These are phyloP conservation scores for Malbranchea zuffiana DNA, from an alignment of 2,329 filamentous ascomycete species.

Conservation along the genomic window DNA sequence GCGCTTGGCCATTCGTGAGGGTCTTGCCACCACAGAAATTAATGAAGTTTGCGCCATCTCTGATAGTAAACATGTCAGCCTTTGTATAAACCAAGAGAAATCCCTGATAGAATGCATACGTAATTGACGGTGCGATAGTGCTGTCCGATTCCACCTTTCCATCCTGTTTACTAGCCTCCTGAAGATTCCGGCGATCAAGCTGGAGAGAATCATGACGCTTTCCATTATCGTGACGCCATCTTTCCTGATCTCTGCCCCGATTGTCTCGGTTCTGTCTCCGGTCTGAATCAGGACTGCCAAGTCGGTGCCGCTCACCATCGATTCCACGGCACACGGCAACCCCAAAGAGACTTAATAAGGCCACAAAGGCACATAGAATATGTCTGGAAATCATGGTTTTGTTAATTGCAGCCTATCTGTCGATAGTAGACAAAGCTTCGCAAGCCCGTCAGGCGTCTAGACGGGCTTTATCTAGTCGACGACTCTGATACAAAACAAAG, in stretches of 20 bases:
- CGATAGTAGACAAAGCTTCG: too few species aligned
- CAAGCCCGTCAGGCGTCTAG: too few species aligned
- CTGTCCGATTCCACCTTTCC: slow-evolving; percentile 21
- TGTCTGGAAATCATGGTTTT: slow-evolving; percentile 8
- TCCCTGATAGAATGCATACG: slow-evolving; percentile 23
- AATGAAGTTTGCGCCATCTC: slow-evolving; percentile 47
- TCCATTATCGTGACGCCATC: slow-evolving; percentile 14
- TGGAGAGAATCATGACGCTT: slow-evolving; percentile 16
- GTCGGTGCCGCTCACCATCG: not conserved
- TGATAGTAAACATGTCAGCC: slow-evolving; percentile 19
- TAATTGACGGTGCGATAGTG: slow-evolving; percentile 38
- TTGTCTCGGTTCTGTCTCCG: slow-evolving; percentile 2
- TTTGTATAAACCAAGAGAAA: not conserved
- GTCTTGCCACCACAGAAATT: slow-evolving; percentile 48
- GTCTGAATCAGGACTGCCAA: not conserved
- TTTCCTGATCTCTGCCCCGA: not conserved
- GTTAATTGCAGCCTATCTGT: too few species aligned
- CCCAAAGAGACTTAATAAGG: slow-evolving; percentile 5
- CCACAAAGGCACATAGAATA: slow-evolving; percentile 2
- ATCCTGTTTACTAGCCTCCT: slow-evolving; percentile 23
- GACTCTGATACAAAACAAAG: too few species aligned
- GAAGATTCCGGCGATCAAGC: slow-evolving; percentile 34
- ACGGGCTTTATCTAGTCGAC: too few species aligned
- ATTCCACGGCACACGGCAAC: slow-evolving; percentile 1
- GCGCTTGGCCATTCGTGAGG: slow-evolving; percentile 46